Percentiles rank a stretch among this genome's conserved stretches.
Evolutionary conservation across 495 filamentous ascomycete species (phyloP).

Genomic region (Xylaria scruposa): DNA sequence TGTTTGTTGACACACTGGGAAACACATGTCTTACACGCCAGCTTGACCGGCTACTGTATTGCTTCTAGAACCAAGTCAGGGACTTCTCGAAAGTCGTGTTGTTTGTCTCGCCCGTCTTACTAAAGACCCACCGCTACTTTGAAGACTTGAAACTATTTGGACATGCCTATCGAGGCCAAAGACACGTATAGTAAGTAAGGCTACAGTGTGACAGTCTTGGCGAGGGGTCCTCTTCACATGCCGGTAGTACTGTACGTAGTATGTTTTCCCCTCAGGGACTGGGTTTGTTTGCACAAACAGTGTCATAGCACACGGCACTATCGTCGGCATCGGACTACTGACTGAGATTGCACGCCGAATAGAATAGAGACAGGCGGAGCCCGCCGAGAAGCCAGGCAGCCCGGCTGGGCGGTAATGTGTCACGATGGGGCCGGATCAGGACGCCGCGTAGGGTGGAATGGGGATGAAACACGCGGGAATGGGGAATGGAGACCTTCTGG

Average conservation of each 20-base stretch:
- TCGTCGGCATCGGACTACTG: not conserved
- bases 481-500: conserved; percentile 20
- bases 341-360: conserved; percentile 12
- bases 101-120: conserved; percentile 11
- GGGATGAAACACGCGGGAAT: conserved; percentile 26
- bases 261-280: not conserved
- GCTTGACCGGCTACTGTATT: not conserved
- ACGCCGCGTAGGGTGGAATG: conserved; percentile 24
- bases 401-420: conserved; percentile 17
- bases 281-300: not conserved
- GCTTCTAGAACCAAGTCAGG: conserved; percentile 5
- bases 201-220: not conserved
- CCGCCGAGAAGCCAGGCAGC: not conserved
- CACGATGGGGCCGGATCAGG: conserved; percentile 18
- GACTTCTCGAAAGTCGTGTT: conserved; percentile 25
- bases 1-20: not conserved
- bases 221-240: not conserved
- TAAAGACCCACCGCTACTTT: conserved; percentile 12
- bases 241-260: not conserved
- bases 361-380: conserved; percentile 6
- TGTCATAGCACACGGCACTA: not conserved
- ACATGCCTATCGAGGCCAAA: conserved; percentile 8
- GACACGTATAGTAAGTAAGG: conserved; percentile 21
- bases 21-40: conserved; percentile 16
- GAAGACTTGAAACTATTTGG: conserved; percentile 5